Evolutionary conservation across 306 rosid genomes (phyloP), one percentile per base, ranked within the genome.

Genomic region (Herpetospermum pedunculosum): DNA sequence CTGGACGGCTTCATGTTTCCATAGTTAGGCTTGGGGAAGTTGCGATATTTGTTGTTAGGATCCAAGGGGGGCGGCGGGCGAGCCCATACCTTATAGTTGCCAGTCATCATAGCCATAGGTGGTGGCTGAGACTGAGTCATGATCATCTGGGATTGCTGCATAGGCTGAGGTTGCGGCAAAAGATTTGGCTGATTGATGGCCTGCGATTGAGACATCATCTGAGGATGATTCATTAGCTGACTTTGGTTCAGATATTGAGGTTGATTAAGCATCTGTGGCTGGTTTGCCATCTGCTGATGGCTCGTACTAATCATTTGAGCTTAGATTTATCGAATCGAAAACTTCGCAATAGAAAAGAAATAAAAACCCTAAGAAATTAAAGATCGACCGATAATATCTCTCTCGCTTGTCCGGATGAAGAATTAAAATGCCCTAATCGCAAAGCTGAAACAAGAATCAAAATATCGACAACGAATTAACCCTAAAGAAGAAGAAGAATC

Each of bases 61-160:
- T 82, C 77, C 67, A 78, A 12, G 19, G 88, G 59, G 32, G 32
- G 70, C 76, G 70, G 85, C 52, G 41, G 86, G 9, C 47, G 80
- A 6, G 78, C 62, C 89, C 89, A 85, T 2, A 26, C 73, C 44
- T 85, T 83, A 77, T 81, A 76, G 65, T 77, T 73, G 18, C 83
- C 75, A 65, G 75, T 83, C 83, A 85, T 44, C 83, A 85, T 83
- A 75, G 84, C n/a, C n/a, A n/a, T n/a, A n/a, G n/a, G n/a, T n/a
- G n/a, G 60, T 44, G 84, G 84, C 76, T 76, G 84, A 46, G 86
- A 70, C 55, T 76, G 89, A 76, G 40, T 70, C 58, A 81, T 79
- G 76, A 81, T 81, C 79, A 69, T 54, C 54, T 76, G 85, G 47
- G 86, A 50, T 34, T 71, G 87, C 52, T 78, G 75, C 46, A 75